A percentile compares a stretch with the other conserved stretches of the same genome.
These are phyloP conservation scores for Colletotrichum coccodes DNA, from an alignment of 2,329 filamentous ascomycete species.

Conservation along the genomic window DNA sequence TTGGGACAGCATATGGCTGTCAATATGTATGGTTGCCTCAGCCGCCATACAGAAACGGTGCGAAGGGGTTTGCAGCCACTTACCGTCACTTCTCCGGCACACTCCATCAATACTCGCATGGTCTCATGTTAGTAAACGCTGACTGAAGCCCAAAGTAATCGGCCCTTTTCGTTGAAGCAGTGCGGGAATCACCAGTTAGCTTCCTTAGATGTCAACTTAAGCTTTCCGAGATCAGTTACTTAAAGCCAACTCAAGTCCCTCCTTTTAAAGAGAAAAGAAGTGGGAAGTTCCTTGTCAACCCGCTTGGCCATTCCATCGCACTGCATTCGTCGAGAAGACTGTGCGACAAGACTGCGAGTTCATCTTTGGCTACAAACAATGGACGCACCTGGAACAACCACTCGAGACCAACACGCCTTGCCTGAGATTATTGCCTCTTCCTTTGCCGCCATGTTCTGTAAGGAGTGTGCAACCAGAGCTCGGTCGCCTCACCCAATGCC, in stretches of 20 bases:
- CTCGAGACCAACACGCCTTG: not conserved
- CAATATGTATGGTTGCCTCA: not conserved
- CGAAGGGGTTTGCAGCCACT: not conserved
- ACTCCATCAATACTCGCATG: too few relatives aligned
- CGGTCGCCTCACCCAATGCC: not conserved
- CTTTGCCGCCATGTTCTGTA: not conserved
- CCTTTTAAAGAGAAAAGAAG: too few relatives aligned
- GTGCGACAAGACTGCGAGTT: too few relatives aligned
- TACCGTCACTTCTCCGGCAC: not conserved
- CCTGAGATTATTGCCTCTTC: not conserved
- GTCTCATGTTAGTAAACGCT: conserved; percentile 10
- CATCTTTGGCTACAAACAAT: too few relatives aligned
- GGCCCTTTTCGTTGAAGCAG: too few relatives aligned
- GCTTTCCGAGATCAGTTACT: not conserved
- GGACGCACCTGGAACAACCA: not conserved
- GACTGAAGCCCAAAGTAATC: not conserved
- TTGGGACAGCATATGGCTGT: not conserved
- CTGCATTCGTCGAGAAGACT: too few relatives aligned
- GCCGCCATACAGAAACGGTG: not conserved
- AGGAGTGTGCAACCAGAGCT: not conserved
- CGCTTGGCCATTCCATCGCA: not conserved
- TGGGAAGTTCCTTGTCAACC: not conserved
- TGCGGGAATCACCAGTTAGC: too few relatives aligned
- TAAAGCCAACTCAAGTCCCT: not conserved
- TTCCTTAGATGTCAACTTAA: not conserved